Conservation (phyloP, 495 filamentous ascomycete genomes). For the Tetracladium marchalianum region DNA sequence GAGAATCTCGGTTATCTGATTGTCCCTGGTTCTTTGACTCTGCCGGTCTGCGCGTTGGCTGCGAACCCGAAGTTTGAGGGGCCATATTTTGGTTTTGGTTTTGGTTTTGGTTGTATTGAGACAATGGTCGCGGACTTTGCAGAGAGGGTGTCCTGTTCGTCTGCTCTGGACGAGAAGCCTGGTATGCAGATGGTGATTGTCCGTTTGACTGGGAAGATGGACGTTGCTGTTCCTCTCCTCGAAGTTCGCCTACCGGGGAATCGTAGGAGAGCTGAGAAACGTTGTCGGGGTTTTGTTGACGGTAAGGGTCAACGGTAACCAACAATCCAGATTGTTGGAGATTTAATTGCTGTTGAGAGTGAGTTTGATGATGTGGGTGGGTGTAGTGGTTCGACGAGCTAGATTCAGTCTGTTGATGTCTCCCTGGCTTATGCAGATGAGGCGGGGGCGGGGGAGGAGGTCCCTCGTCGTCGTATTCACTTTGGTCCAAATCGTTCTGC, state of each 20-base stretch:
- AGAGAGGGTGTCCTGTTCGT: slow-evolving; percentile 25
- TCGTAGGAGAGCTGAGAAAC: slow-evolving; percentile 55
- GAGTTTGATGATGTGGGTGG: slow-evolving; percentile 11
- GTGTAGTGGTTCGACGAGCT: slow-evolving; percentile 10
- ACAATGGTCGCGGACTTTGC: slow-evolving; percentile 27
- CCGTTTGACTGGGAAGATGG: slow-evolving; percentile 22
- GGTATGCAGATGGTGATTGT: slow-evolving; percentile 29
- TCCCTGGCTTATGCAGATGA: slow-evolving; percentile 10
- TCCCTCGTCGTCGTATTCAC: slow-evolving; percentile 11
- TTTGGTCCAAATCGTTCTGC: slow-evolving; percentile 4
- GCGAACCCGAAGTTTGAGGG: slow-evolving; percentile 34
- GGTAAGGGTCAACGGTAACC: slow-evolving; percentile 25
- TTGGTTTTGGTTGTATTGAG: slow-evolving; percentile 25
- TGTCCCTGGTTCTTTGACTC: slow-evolving; percentile 34
- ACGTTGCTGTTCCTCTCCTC: slow-evolving; percentile 30
- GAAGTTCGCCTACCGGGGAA: slow-evolving; percentile 27
- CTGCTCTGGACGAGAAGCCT: slow-evolving; percentile 25
- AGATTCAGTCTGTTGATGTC: slow-evolving; percentile 11
- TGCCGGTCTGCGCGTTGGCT: slow-evolving; percentile 33
- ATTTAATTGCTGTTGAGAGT: slow-evolving; percentile 3
- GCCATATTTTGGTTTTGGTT: slow-evolving; percentile 37
- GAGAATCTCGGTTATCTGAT: slow-evolving; percentile 38
- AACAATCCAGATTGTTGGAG: slow-evolving; percentile 22
- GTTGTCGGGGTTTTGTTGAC: slow-evolving; percentile 36
- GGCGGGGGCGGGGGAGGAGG: slow-evolving; percentile 5